Conservation (phyloP, 805 yeast genomes). For the Scheffersomyces coipomensis region DNA sequence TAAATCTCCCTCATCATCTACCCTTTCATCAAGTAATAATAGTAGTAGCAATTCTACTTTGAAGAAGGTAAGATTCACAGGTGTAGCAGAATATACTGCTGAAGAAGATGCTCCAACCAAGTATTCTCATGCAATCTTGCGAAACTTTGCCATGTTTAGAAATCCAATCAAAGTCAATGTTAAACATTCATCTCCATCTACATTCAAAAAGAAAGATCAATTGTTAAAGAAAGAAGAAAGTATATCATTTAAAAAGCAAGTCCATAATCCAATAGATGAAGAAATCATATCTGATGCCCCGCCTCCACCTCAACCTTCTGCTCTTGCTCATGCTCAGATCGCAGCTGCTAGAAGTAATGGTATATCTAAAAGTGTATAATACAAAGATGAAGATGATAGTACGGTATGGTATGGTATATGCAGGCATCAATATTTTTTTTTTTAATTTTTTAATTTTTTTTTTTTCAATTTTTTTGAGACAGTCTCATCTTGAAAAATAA, state of each 20-base stretch:
- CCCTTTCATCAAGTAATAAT: conserved; percentile 1
- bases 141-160: conserved; percentile 38
- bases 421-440: not conserved
- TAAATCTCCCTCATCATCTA: conserved; percentile 6
- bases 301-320: not conserved
- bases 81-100: conserved; percentile 50
- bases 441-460: not conserved
- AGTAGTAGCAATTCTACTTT: conserved; percentile 8
- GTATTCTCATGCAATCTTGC: conserved; percentile 32
- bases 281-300: not conserved
- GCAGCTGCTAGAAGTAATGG: conserved; percentile 8
- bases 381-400: too few species aligned
- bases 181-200: conserved; percentile 9
- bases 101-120: conserved; percentile 56
- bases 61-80: conserved; percentile 51
- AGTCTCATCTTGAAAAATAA: conserved; percentile 4
- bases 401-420: too few species aligned
- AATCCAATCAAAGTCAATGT: conserved; percentile 9
- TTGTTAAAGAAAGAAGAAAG: conserved; percentile 40
- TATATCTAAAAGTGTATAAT: conserved; percentile 11
- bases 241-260: conserved; percentile 22
- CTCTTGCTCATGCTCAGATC: conserved; percentile 1
- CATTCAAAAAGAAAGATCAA: conserved; percentile 34
- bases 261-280: conserved; percentile 1
- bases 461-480: conserved; percentile 1